Base-by-base conservation (phyloP, 805 yeast genomes). In the Spathaspora girioi region DNA sequence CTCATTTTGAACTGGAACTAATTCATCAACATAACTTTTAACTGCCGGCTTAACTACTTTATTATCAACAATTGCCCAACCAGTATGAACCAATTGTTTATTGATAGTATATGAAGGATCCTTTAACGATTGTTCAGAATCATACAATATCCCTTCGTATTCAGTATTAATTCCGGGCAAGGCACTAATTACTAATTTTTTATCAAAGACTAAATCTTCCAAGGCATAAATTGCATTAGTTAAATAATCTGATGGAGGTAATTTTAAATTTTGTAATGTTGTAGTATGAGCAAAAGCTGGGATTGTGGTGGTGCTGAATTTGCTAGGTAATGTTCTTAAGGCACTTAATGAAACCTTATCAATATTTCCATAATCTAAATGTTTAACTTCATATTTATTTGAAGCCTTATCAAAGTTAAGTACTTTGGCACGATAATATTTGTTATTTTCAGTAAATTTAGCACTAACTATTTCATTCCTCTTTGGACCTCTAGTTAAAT, bases 181-280 rank as follows among this genome's bases (percentile, higher is more conserved):
- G 12, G 79, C 81, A 52, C 81, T 73, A 45, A 83, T 80, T 29
- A 84, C 84, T 53, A 83, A 70, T 55, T 77, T 77, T 56, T 75
- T 75, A 56, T 77, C 86, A 50, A 73, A 71, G 18, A 80, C 62
- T 51, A 76, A 65, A 48, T 81, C 86, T 54, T 81, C 84, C 51
- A 85, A 69, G 41, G 73, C 75, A 50, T 76, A 76, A 48, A 81
- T 67, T 5, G 85, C 83, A 27, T 80, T 85, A 15, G 74, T 68
- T 48, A 76, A 69, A 64, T 82, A 84, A 56, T 81, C 84, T 26
- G 74, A 71, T 3, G 89, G 87, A 4, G 92, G 89, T 46, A 80
- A 69, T 51, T 69, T 73, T 44, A 86, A 65, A 59, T 77, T 75
- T 19, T 84, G 78, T 56, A 86, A 72, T 48, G 65, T 71, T 29